These are phyloP conservation scores for Theobroma grandiflorum DNA, from an alignment of 441 rosid species.

Conservation along the genomic window DNA sequence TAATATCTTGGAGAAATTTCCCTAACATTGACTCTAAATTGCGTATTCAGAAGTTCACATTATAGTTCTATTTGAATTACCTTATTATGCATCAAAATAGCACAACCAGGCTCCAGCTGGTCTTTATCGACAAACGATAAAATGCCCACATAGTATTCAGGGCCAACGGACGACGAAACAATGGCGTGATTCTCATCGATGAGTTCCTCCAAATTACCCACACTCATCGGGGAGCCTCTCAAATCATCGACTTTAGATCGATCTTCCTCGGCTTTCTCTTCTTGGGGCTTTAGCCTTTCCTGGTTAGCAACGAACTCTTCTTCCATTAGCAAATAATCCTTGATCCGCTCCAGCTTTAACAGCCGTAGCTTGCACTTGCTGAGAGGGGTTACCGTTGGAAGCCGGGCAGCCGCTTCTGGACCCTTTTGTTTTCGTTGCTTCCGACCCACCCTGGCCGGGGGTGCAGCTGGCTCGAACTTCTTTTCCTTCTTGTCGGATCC, in stretches of 20 bases:
- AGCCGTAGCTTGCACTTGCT: conserved; percentile 85
- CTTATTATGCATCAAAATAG: conserved; percentile 96
- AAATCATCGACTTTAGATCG: conserved; percentile 93
- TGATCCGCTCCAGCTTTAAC: conserved; percentile 81
- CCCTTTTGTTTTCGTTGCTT: conserved; percentile 93
- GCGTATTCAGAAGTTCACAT: neutral
- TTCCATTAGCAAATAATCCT: conserved; percentile 91
- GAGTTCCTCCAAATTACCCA: conserved; percentile 87
- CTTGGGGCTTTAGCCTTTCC: conserved; percentile 93
- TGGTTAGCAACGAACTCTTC: conserved; percentile 92
- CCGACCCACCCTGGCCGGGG: conserved; percentile 87
- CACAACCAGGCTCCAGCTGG: conserved; percentile 94
- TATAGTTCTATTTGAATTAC: conserved; percentile 37
- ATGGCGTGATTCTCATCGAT: conserved; percentile 98
- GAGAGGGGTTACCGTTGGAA: conserved; percentile 86
- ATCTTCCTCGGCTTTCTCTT: conserved; percentile 95
- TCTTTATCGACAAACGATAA: conserved; percentile 87
- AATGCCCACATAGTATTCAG: conserved; percentile 91
- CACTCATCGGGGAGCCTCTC: conserved; percentile 96
- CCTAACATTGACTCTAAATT: neutral
- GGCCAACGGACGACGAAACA: conserved; percentile 92
- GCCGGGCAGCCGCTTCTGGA: conserved; percentile 87
- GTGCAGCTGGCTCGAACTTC: conserved; percentile 85
- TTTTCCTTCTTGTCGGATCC: conserved; percentile 66
- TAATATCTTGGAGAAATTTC: too few relatives aligned